Evolutionary conservation across 352 stramenopile genomes (phyloP), one percentile per base, ranked within the genome.

Genomic region (Pythium oligandrum): DNA sequence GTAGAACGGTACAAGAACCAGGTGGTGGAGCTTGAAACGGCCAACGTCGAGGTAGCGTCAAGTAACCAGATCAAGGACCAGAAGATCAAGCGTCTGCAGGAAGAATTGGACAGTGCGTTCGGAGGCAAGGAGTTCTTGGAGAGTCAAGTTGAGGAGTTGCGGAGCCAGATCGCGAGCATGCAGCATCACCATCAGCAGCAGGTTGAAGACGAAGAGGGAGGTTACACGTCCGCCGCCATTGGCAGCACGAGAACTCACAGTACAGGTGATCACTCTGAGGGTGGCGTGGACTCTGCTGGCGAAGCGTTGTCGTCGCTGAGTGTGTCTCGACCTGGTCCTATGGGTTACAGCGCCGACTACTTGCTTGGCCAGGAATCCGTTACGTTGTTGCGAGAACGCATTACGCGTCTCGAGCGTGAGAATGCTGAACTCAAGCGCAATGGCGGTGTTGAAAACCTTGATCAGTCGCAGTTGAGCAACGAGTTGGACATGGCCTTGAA

Each of bases 1-100:
- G 80, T 94, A 9, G 84, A 94, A 55, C 84, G 78, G 44, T 94
- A 94, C 70, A 94, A 94, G 67, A 91, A 94, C 61, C 82, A 94
- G 55, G 84, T 94, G 11, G 84, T 94, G 39, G 84, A 94, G 32
- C 68, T 94, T 10, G 79, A 94, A 53, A 94, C 84, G 1, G 70
- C 76, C 4, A 88, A 90, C 48, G 75, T 94, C 10, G 82, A 94
- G 51, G 79, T 67, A 9, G 72, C 66, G n/a, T 90, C 84, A 43
- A 90, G 70, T 49, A 66, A 87, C 4, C 81, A 77, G 40, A 82
- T 94, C 32, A 90, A 91, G 53, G 84, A 93, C 32, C 78, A 91
- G 44, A 91, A 91, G 53, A 79, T 88, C 33, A 68, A 77, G 11
- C 75, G 81, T 34, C 51, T 94, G n/a, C 84, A 94, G 61, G 84